phyloP scores from a whole-genome alignment of 495 filamentous ascomycete genomes.

The Chaetomidium leptoderma region DNA sequence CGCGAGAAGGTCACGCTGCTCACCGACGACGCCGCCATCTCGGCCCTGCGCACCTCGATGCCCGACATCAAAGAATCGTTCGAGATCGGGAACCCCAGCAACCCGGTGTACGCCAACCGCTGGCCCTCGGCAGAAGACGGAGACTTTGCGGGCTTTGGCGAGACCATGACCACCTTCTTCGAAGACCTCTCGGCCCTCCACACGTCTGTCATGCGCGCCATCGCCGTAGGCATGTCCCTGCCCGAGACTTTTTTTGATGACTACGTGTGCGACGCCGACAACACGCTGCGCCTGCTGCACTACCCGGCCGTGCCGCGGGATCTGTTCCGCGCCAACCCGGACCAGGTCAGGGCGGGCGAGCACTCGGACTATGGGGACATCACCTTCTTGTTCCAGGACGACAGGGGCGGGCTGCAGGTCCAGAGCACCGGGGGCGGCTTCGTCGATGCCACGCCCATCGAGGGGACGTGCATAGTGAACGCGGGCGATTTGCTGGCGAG shows the following conservation, averaged over 20 bases:
- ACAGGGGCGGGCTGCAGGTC: constrained; percentile 78
- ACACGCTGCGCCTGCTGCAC: constrained; percentile 83
- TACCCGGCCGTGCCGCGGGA: constrained; percentile 68
- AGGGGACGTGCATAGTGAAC: constrained; percentile 83
- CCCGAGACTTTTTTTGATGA: constrained; percentile 67
- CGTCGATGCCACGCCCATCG: constrained; percentile 77
- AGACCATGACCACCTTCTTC: constrained; percentile 69
- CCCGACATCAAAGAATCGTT: constrained; percentile 82
- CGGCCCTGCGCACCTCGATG: constrained; percentile 51
- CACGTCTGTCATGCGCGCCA: constrained; percentile 76
- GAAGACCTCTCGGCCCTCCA: constrained; percentile 69
- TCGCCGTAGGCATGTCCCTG: constrained; percentile 80
- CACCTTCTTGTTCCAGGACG: constrained; percentile 87
- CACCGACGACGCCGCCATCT: constrained; percentile 54
- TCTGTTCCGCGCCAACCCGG: constrained; percentile 65
- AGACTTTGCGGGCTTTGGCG: constrained; percentile 62
- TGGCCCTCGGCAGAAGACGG: constrained; percentile 63
- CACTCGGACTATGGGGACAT: constrained; percentile 89
- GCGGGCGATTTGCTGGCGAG: constrained; percentile 83
- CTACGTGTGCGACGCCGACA: constrained; percentile 70
- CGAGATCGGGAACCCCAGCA: constrained; percentile 77
- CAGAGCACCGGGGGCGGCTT: constrained; percentile 70
- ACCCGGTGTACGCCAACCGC: constrained; percentile 63
- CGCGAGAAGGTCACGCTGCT: constrained; percentile 70
- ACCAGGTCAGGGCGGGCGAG: constrained; percentile 75